phyloP scores from a whole-genome alignment of 805 yeast species.

The Candida takata region DNA sequence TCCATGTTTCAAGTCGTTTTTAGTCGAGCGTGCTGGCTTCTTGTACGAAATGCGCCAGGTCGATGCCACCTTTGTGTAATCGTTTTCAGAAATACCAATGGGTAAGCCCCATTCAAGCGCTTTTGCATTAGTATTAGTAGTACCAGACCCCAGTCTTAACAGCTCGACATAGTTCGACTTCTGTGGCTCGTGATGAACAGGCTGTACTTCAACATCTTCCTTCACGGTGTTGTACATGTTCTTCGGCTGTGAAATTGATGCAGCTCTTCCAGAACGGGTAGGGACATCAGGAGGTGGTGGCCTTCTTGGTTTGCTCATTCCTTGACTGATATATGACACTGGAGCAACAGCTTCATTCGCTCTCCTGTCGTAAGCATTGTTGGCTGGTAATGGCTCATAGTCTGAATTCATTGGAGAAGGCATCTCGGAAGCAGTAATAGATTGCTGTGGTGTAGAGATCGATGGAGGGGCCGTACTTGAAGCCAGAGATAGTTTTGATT shows the following conservation, averaged over 20 bases:
- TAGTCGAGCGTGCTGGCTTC: constrained; percentile 14
- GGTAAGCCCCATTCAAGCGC: constrained; percentile 46
- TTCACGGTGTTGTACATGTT: constrained; percentile 14
- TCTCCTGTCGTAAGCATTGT: constrained; percentile 31
- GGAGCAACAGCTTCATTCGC: constrained; percentile 29
- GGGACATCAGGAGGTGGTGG: constrained; percentile 28
- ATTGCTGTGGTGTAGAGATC: constrained; percentile 6
- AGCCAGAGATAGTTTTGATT: constrained; percentile 1
- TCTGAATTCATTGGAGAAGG: constrained; percentile 2
- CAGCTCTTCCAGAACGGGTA: constrained; percentile 30
- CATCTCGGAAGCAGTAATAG: constrained; percentile 1
- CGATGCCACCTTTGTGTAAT: constrained; percentile 20
- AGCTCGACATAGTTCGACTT: constrained; percentile 42
- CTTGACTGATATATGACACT: constrained; percentile 18
- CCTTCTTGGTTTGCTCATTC: constrained; percentile 22
- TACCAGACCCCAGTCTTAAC: constrained; percentile 38
- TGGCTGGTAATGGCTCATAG: neutral
- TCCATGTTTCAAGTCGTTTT: constrained; percentile 52
- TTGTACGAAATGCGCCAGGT: constrained; percentile 10
- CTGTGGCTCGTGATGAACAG: constrained; percentile 33
- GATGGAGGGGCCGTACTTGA: neutral
- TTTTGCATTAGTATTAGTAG: constrained; percentile 40
- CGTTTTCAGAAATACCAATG: constrained; percentile 45
- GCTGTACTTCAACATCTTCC: constrained; percentile 6
- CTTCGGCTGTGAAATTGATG: constrained; percentile 24